Evolutionary conservation across 2,329 filamentous ascomycete species (phyloP), one percentile per base, ranked within the genome.

Genomic region (Cercospora sp.): DNA sequence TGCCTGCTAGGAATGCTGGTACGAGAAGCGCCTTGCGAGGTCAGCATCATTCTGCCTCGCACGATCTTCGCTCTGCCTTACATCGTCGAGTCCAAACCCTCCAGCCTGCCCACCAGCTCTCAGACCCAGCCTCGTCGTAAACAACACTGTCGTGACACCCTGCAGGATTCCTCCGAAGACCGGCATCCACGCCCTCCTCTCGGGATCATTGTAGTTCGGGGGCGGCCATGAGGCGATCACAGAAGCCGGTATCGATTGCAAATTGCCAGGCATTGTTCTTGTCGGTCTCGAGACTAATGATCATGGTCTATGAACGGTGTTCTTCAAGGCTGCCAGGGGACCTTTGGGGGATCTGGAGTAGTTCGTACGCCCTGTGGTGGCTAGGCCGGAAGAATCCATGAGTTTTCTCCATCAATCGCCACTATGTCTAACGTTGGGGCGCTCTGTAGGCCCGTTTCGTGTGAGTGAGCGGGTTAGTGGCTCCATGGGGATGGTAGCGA

Each of bases 191-290:
- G 58, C 33, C 51, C 71, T 68, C 53, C 65, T 53, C 55, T 68
- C 65, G 30, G 75, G 75, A 58, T 75, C 60, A 28, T 68, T 58
- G 48, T 75, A 75, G 61, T 75, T 72, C 4, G 75, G 69, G 36
- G 58, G 63, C 10, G 74, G 74, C 73, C 74, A 76, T 6, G 65
- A 18, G 13, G 33, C 31, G 12, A 73, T 69, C 31, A 73, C 73
- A 30, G 68, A 60, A 51, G 68, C 53, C 23, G 70, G 59, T 53
- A 73, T 66, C 60, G 64, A 65, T 30, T 69, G 42, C 12, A 75
- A 65, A 58, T 75, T 75, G 13, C 73, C 75, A 53, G 74, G 70
- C 74, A 76, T 75, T 30, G 12, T 63, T 12, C 1, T 28, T 6
- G 12, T 13, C 13, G 42, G 20, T 30, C 42, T 8, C 23, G 13